Conservation (phyloP, 495 filamentous ascomycete genomes). For the Apodospora peruviana region DNA sequence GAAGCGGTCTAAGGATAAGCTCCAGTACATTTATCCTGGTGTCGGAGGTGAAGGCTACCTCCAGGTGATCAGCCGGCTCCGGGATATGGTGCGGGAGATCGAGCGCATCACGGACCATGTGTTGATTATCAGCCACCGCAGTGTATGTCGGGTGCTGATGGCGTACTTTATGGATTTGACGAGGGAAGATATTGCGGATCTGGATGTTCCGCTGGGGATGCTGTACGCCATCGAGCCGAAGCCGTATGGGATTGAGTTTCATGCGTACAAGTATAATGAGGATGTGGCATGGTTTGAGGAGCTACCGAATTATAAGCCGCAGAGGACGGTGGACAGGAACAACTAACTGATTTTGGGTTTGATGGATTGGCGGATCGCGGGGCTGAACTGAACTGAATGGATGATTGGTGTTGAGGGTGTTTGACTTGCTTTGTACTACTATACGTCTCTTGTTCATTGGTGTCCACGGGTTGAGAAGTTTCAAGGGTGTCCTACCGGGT, state of each 20-base stretch:
- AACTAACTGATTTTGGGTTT: slow-evolving; percentile 8
- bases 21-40: slow-evolving; percentile 90
- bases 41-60: slow-evolving; percentile 94
- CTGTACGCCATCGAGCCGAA: slow-evolving; percentile 93
- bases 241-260: slow-evolving; percentile 95
- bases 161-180: slow-evolving; percentile 93
- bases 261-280: slow-evolving; percentile 83
- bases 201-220: slow-evolving; percentile 88
- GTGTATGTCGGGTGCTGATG: slow-evolving; percentile 83
- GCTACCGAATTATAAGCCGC: slow-evolving; percentile 67
- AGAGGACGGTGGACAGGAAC: slow-evolving; percentile 45
- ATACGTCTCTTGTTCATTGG: too few relatives aligned
- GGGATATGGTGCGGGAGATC: slow-evolving; percentile 93
- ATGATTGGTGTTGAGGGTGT: too few relatives aligned
- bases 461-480: too few relatives aligned
- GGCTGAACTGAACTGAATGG: too few relatives aligned
- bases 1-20: slow-evolving; percentile 71
- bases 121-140: slow-evolving; percentile 82
- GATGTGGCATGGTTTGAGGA: slow-evolving; percentile 73
- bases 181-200: slow-evolving; percentile 81
- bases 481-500: too few relatives aligned
- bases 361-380: too few relatives aligned
- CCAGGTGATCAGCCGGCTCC: slow-evolving; percentile 90
- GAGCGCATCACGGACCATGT: slow-evolving; percentile 96
- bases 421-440: too few relatives aligned